Conservation (phyloP, 305 asterid genomes). For the Ajuga reptans region DNA sequence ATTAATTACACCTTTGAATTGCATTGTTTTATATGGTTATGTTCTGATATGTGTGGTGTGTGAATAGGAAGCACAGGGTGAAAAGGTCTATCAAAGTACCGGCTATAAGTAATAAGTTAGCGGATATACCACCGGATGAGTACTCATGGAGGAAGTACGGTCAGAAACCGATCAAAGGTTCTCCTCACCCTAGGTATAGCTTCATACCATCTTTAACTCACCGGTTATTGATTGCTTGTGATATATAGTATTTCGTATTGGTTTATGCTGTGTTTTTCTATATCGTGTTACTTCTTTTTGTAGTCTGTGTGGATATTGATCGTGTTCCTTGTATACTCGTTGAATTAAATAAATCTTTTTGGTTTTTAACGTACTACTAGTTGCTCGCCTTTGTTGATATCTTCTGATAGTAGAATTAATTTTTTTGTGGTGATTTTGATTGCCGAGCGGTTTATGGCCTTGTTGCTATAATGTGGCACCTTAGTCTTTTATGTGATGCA, state of each 20-base stretch:
- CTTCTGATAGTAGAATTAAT: neutral
- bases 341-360: neutral
- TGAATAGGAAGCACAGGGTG: slow-evolving; percentile 68
- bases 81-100: slow-evolving; percentile 83
- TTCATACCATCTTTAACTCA: neutral
- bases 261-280: neutral
- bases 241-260: neutral
- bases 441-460: neutral
- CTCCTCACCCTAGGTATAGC: slow-evolving; percentile 84
- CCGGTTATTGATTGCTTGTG: neutral
- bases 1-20: neutral
- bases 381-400: neutral
- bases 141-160: slow-evolving; percentile 96
- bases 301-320: neutral
- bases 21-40: neutral
- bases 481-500: neutral
- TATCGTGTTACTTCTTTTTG: neutral
- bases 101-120: slow-evolving; percentile 80
- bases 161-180: slow-evolving; percentile 88
- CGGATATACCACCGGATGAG: slow-evolving; percentile 82
- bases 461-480: neutral
- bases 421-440: neutral
- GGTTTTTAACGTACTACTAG: neutral
- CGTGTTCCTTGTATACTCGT: neutral
- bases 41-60: neutral